Percentiles rank a stretch among this genome's conserved stretches.
phyloP scores from a whole-genome alignment of 148 eudicot genomes.

The Salicornia ramosissima region DNA sequence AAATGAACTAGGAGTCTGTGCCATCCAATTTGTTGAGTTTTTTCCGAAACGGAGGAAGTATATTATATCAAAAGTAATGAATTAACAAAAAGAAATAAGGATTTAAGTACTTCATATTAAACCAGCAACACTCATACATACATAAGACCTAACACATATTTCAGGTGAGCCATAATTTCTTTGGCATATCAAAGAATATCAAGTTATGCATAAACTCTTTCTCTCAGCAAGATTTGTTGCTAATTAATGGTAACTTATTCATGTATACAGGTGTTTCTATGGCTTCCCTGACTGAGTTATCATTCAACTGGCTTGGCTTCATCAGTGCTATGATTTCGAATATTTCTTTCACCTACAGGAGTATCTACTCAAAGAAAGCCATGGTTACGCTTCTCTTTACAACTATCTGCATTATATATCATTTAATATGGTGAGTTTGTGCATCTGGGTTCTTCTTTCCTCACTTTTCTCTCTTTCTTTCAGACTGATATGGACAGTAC shows the following conservation, averaged over 20 bases:
- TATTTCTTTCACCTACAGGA: slow-evolving; percentile 98
- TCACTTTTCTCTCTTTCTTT: slow-evolving; percentile 22
- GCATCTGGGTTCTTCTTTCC: slow-evolving; percentile 1
- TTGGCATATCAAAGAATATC: no score
- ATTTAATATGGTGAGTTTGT: not conserved
- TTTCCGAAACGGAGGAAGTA: no score
- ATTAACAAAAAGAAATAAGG: no score
- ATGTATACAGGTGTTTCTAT: slow-evolving; percentile 86
- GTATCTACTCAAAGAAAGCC: slow-evolving; percentile 97
- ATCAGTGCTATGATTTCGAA: slow-evolving; percentile 98
- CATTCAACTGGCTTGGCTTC: slow-evolving; percentile 96
- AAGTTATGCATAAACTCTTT: no score
- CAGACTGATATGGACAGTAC: slow-evolving; percentile 99
- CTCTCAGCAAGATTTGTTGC: no score
- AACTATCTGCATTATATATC: not conserved
- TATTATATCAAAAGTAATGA: no score
- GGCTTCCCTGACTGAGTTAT: slow-evolving; percentile 95
- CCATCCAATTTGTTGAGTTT: no score
- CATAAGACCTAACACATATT: no score
- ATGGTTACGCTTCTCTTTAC: slow-evolving; percentile 51
- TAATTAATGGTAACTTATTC: not conserved
- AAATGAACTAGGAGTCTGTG: no score
- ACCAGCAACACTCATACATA: no score
- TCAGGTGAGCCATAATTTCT: no score
- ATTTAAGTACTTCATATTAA: no score